A percentile compares a stretch with the other conserved stretches of the same genome.
These are phyloP conservation scores for Fusarium subglutinans DNA, from an alignment of 2,329 filamentous ascomycete species.

Conservation along the genomic window DNA sequence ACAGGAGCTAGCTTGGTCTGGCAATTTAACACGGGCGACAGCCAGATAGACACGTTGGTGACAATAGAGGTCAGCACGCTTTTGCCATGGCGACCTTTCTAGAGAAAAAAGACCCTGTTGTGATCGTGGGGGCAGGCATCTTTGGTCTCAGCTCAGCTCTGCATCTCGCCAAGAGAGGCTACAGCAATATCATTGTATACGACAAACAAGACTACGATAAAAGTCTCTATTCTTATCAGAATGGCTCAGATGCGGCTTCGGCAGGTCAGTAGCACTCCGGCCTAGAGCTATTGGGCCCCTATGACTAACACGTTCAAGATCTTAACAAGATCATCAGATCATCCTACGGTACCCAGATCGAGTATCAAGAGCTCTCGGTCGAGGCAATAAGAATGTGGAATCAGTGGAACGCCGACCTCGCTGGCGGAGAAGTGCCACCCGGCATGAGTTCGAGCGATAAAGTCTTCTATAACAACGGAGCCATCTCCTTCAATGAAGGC, in stretches of 20 bases:
- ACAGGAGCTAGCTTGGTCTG: neutral
- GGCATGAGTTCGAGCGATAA: conserved; percentile 49
- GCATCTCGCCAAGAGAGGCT: conserved; percentile 51
- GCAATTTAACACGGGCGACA: neutral
- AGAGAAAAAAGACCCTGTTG: conserved; percentile 10
- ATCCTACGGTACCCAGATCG: conserved; percentile 52
- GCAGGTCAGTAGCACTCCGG: conserved; percentile 43
- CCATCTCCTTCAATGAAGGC: conserved; percentile 42
- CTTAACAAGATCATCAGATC: conserved; percentile 52
- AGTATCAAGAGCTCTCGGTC: conserved; percentile 57
- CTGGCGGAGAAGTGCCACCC: conserved; percentile 44
- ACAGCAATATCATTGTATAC: conserved; percentile 57
- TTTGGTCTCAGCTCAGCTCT: conserved; percentile 48
- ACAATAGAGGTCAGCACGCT: neutral
- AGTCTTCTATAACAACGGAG: conserved; percentile 53
- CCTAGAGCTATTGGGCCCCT: too few species aligned
- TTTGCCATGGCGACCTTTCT: neutral
- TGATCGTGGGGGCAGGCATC: neutral
- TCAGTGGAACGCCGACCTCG: conserved; percentile 55
- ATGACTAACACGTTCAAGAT: conserved; percentile 33
- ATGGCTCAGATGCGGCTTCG: conserved; percentile 53
- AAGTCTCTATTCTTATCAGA: conserved; percentile 51
- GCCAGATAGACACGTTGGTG: neutral
- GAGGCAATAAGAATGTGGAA: conserved; percentile 55
- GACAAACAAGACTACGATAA: conserved; percentile 56